Conservation (phyloP, 2,329 filamentous ascomycete genomes). For the Bipolaris oryzae region DNA sequence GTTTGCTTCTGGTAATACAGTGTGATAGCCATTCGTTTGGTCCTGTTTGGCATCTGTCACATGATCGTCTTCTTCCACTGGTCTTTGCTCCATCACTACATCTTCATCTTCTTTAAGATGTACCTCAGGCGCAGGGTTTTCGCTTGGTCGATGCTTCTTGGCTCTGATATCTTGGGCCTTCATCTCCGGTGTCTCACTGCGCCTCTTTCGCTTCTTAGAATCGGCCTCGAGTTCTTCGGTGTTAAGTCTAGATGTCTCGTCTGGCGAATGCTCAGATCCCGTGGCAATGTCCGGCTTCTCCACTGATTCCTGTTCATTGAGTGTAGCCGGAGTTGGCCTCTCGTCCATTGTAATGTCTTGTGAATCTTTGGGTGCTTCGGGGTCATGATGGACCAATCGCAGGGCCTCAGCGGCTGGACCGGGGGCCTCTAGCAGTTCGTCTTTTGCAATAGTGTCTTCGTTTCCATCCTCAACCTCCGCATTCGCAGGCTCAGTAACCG, state of each 20-base stretch:
- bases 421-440: constrained; percentile 27
- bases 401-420: constrained; percentile 33
- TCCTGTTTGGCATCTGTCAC: constrained; percentile 11
- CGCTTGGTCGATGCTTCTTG: constrained; percentile 52
- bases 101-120: constrained; percentile 42
- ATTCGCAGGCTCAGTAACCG: constrained; percentile 26
- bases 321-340: constrained; percentile 27
- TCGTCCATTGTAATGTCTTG: constrained; percentile 12
- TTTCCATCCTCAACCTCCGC: constrained; percentile 15
- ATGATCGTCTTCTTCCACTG: constrained; percentile 20
- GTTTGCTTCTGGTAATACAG: constrained; percentile 4
- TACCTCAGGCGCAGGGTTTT: constrained; percentile 39
- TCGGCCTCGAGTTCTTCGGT: constrained; percentile 49
- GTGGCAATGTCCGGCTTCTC: constrained; percentile 39
- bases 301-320: constrained; percentile 39
- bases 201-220: constrained; percentile 50
- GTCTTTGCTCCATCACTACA: constrained; percentile 38
- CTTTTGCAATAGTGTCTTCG: constrained; percentile 6
- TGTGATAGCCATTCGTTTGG: constrained; percentile 5
- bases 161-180: constrained; percentile 45
- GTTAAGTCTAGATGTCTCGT: constrained; percentile 43
- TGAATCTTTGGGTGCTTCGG: constrained; percentile 3
- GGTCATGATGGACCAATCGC: constrained; percentile 16
- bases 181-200: constrained; percentile 48
- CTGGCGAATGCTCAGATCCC: constrained; percentile 35